Percentiles rank a stretch among this genome's conserved stretches.
phyloP scores from a whole-genome alignment of 1,139 yeast genomes.

The Suhomyces kunorum region DNA sequence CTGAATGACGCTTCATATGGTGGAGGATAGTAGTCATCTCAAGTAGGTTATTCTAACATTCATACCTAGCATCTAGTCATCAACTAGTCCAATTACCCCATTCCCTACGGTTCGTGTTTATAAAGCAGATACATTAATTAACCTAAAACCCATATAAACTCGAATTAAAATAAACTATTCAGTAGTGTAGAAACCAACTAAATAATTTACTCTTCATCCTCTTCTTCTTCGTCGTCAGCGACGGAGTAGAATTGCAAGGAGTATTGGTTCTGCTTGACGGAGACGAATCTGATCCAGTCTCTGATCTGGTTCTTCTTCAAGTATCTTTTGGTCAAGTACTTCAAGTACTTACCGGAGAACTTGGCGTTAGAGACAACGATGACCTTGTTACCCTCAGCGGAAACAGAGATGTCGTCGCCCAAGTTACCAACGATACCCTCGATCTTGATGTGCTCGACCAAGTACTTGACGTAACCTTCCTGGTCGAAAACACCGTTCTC shows the following conservation, averaged over 20 bases:
- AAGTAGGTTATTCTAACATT: too few species aligned
- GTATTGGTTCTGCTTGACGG: conserved; percentile 95
- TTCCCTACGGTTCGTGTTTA: conserved; percentile 2
- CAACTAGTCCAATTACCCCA: background rate
- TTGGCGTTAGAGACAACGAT: conserved; percentile 88
- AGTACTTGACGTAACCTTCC: conserved; percentile 96
- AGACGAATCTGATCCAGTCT: conserved; percentile 99
- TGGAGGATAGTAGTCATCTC: too few species aligned
- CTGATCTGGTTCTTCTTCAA: conserved; percentile 99
- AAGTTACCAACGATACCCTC: conserved; percentile 96
- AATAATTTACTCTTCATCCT: conserved; percentile 64
- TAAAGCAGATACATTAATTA: conserved; percentile 14
- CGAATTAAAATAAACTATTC: conserved; percentile 12
- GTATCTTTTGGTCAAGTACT: conserved; percentile 99
- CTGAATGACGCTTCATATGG: too few species aligned
- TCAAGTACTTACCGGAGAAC: conserved; percentile 99
- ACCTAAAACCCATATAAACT: conserved; percentile 15
- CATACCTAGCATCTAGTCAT: too few species aligned
- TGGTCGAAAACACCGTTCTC: conserved; percentile 98
- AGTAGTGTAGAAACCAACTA: conserved; percentile 14
- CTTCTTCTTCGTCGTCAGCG: conserved; percentile 93
- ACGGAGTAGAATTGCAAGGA: conserved; percentile 99
- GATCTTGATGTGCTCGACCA: conserved; percentile 98
- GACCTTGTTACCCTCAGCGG: conserved; percentile 82
- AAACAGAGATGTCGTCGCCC: conserved; percentile 89